A percentile compares a stretch with the other conserved stretches of the same genome.
Evolutionary conservation across 2,329 filamentous ascomycete genomes (phyloP).

Genomic region (Coleophoma cylindrospora): DNA sequence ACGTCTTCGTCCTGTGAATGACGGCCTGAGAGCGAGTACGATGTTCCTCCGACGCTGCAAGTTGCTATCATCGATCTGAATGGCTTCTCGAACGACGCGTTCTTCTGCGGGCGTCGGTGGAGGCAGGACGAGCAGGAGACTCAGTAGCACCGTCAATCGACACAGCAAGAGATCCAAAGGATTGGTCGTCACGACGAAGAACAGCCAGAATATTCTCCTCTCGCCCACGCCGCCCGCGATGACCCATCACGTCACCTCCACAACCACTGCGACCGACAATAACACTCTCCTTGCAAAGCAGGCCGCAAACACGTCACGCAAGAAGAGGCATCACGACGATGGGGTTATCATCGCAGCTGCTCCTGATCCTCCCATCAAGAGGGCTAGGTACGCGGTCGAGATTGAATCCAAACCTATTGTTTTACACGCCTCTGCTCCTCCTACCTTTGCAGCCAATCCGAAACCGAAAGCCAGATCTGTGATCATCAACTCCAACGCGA

Average conservation of each 20-base stretch:
- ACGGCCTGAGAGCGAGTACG: too few species aligned
- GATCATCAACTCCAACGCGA: constrained; percentile 17
- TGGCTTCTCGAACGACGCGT: constrained; percentile 45
- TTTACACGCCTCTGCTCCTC: neutral
- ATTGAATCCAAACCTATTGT: constrained; percentile 32
- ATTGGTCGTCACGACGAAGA: constrained; percentile 23
- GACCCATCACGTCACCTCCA: constrained; percentile 9
- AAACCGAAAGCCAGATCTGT: constrained; percentile 13
- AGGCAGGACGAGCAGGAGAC: too few species aligned
- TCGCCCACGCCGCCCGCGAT: constrained; percentile 18
- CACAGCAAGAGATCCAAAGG: constrained; percentile 38
- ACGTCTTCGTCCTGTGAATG: too few species aligned
- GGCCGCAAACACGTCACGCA: constrained; percentile 30
- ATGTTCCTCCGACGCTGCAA: too few species aligned
- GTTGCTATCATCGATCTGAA: constrained; percentile 26
- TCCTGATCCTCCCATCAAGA: constrained; percentile 30
- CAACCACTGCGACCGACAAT: constrained; percentile 23
- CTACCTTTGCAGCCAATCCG: too few species aligned
- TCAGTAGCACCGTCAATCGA: too few species aligned
- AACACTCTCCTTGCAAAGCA: constrained; percentile 14
- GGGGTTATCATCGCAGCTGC: constrained; percentile 31
- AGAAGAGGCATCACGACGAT: constrained; percentile 45
- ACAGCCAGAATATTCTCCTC: constrained; percentile 21
- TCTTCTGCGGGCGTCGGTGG: constrained; percentile 28
- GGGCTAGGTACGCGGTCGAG: constrained; percentile 47